phyloP scores from a whole-genome alignment of 2,329 filamentous ascomycete species.

The Colletotrichum shisoi region DNA sequence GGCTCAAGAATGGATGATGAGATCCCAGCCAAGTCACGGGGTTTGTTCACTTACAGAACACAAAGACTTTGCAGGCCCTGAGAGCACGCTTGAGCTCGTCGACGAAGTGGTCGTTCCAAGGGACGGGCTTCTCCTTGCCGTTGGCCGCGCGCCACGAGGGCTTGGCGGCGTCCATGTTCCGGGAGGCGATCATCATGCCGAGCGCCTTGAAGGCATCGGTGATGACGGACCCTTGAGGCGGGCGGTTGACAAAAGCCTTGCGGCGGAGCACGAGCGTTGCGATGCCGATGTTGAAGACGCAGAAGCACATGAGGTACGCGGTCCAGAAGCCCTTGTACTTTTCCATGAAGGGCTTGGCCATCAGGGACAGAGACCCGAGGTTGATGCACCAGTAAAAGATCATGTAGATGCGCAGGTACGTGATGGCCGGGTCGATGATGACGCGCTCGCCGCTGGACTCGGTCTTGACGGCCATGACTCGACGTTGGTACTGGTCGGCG shows the following conservation, averaged over 20 bases:
- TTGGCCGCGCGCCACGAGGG: conserved; percentile 68
- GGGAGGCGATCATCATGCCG: conserved; percentile 50
- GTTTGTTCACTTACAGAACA: conserved; percentile 56
- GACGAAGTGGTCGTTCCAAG: conserved; percentile 75
- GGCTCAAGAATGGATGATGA: too few relatives aligned
- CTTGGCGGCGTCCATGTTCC: conserved; percentile 68
- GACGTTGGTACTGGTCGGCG: conserved; percentile 71
- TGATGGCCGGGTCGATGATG: conserved; percentile 71
- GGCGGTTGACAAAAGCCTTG: conserved; percentile 60
- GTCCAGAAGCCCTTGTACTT: conserved; percentile 72
- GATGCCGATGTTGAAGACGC: conserved; percentile 66
- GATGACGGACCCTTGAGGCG: conserved; percentile 68
- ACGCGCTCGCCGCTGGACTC: conserved; percentile 64
- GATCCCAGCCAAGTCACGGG: too few relatives aligned
- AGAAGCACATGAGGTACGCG: conserved; percentile 65
- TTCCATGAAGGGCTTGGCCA: conserved; percentile 75
- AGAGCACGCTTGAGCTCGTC: conserved; percentile 73
- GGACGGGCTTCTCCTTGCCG: conserved; percentile 52
- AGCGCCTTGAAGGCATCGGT: conserved; percentile 67
- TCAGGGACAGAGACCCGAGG: conserved; percentile 71
- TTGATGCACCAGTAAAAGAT: conserved; percentile 67
- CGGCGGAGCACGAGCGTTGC: conserved; percentile 45
- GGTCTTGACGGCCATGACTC: conserved; percentile 58
- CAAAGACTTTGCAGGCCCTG: conserved; percentile 75
- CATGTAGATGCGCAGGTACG: conserved; percentile 74